Base-by-base conservation (phyloP, 1,284 basidiomycete genomes). In the Malassezia furfur region DNA sequence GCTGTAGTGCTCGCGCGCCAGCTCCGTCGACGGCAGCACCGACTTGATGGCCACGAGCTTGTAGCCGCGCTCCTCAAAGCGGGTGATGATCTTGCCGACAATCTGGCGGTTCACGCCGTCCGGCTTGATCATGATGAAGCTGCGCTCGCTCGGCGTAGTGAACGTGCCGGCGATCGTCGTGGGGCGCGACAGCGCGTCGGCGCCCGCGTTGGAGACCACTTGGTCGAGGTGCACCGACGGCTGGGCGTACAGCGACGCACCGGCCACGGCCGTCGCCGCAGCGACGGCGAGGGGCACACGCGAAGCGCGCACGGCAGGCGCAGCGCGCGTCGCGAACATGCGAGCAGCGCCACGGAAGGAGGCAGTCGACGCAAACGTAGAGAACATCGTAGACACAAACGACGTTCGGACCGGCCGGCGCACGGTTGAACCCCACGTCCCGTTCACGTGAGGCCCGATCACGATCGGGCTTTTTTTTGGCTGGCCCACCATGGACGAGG, bases 121-220 rank as follows among this genome's bases (percentile, higher is more conserved):
- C 22, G 71, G 70, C 67, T 74, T 72, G 61, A 71, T 65, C 71
- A 74, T 74, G 67, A 78, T 68, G 63, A 77, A 78, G 48, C 76
- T 76, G 52, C 75, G 67, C 68, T 78, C 77, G 34, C 70, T 64
- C 38, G 65, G 66, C 35, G 76, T 78, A 28, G 75, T 73, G 64
- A 76, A 74, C 65, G 77, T 76, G 39, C 78, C 78, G n/a, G 77
- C 77, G 52, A 78, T 77, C 57, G 76, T 77, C 66, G 72, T 74
- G 40, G 72, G 59, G 41, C 75, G 76, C 25, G 43, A 15, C 17
- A 10, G 9, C 30, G 30, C 40, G 6, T 43, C 40, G 40, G 40
- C 21, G 7, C 40, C 21, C 30, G 40, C 40, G 22, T 2, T 22
- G 14, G 9, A 8, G 14, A 40, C 22, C 9, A n/a, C 22, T 5